Base-by-base conservation (phyloP, 352 stramenopile species). In the Pythium phragmitis region DNA sequence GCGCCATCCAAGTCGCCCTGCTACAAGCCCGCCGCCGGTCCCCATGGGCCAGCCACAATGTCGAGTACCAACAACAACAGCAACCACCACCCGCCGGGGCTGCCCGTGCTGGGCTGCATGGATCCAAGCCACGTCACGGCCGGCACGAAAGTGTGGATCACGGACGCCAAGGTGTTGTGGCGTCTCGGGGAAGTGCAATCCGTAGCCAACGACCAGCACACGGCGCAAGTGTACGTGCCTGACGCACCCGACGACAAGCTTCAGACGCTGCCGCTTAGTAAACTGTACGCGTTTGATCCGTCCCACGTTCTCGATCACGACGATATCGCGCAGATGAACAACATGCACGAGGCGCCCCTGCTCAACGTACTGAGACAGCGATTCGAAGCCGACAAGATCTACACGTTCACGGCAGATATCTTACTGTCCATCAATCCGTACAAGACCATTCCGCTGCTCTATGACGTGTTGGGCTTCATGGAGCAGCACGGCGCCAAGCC, bases 281-380 rank as follows among this genome's bases (percentile, higher is more conserved):
- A 89, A 57, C 74, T 92, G 12, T 89, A 85, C 49, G 85, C 82
- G 19, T 94, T 92, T 46, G 88, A 97, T 51, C 73, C 86, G 42
- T 91, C 84, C 41, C 88, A 96, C 57, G 80, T 94, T 59, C 73
- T 92, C 48, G 83, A 96, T 60, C 85, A 93, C 42, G 72, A 90
- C 5, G 88, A 97, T 64, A 77, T 96, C 19, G 88, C 88, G 17
- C 73, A 87, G 33, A 95, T 97, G 84, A 96, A 96, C 72, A 93
- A 96, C 63, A 84, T 97, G 80, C 87, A 96, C 72, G 88, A 96
- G 54, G 85, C 87, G 39, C 84, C 88, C 34, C 70, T 97, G 60
- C 70, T 97, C 19, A 77, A 84, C 42, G 78, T 93, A 26, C 60
- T 97, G 48, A 78, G 80, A 8, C 85, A 91, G 62, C 85, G 89